These are phyloP conservation scores for Paraphaeosphaeria sporulosa DNA, from an alignment of 2,329 filamentous ascomycete species.

Conservation along the genomic window DNA sequence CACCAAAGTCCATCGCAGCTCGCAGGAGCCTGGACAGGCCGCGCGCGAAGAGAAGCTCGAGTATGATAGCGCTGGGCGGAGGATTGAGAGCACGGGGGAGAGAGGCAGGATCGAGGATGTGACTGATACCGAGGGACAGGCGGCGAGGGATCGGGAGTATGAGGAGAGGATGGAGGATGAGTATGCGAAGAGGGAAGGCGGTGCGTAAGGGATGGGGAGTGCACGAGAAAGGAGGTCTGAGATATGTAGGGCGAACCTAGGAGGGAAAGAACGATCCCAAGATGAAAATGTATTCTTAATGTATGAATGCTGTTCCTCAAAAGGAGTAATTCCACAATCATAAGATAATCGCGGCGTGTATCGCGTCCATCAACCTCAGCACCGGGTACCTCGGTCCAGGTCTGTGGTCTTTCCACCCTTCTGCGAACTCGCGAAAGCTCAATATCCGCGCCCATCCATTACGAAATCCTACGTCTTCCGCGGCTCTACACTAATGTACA, in stretches of 20 bases:
- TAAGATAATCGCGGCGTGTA: background rate
- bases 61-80: constrained; percentile 30
- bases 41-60: constrained; percentile 35
- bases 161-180: constrained; percentile 54
- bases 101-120: constrained; percentile 41
- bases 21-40: constrained; percentile 37
- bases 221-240: too few species aligned
- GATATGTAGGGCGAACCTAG: too few species aligned
- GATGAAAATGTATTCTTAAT: background rate
- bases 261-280: too few species aligned
- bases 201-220: constrained; percentile 35
- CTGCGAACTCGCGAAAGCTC: background rate
- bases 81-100: constrained; percentile 21
- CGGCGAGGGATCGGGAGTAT: constrained; percentile 47
- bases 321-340: background rate
- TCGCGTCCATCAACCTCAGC: background rate
- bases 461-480: background rate
- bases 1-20: constrained; percentile 35
- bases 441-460: constrained; percentile 9
- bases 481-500: background rate
- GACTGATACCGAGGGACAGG: constrained; percentile 43
- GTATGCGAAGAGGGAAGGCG: constrained; percentile 55
- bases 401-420: background rate
- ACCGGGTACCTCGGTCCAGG: background rate
- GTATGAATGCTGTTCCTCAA: background rate